Conservation (phyloP, 2,329 filamentous ascomycete species). For the Podosphaera fusca region DNA sequence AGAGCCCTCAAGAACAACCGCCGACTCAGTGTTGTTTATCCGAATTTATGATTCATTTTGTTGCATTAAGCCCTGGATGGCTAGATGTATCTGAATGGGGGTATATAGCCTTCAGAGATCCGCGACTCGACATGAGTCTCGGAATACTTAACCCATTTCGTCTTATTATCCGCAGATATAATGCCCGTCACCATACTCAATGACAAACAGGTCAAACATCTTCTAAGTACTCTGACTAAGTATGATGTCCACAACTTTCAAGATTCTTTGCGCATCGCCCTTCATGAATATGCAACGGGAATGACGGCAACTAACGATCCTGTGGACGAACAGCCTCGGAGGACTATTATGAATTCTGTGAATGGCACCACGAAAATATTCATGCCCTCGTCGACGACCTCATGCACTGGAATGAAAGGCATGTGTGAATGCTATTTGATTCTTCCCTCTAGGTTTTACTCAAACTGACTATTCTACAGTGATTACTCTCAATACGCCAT, state of each 20-base stretch:
- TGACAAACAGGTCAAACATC: slow-evolving; percentile 28
- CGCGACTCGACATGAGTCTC: no score
- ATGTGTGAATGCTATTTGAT: neutral
- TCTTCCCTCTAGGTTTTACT: neutral
- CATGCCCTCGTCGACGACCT: slow-evolving; percentile 45
- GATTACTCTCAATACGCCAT: slow-evolving; percentile 27
- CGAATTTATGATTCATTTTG: no score
- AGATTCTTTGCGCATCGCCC: slow-evolving; percentile 24
- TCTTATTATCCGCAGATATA: neutral
- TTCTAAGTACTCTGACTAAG: slow-evolving; percentile 29
- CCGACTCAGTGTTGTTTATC: no score
- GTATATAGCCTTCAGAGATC: no score
- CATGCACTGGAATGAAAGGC: slow-evolving; percentile 47
- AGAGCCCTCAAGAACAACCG: no score
- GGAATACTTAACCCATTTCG: no score
- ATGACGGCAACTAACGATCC: slow-evolving; percentile 18
- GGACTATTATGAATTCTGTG: slow-evolving; percentile 24
- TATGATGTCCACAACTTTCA: slow-evolving; percentile 31
- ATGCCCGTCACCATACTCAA: slow-evolving; percentile 37
- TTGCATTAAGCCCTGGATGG: no score
- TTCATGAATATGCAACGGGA: slow-evolving; percentile 38
- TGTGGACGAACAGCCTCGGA: slow-evolving; percentile 30
- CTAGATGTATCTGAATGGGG: no score
- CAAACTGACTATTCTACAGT: slow-evolving; percentile 21
- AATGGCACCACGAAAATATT: slow-evolving; percentile 41